Evolutionary conservation across 495 filamentous ascomycete genomes (phyloP), one percentile per base, ranked within the genome.

Genomic region (Glarea lozoyensis): DNA sequence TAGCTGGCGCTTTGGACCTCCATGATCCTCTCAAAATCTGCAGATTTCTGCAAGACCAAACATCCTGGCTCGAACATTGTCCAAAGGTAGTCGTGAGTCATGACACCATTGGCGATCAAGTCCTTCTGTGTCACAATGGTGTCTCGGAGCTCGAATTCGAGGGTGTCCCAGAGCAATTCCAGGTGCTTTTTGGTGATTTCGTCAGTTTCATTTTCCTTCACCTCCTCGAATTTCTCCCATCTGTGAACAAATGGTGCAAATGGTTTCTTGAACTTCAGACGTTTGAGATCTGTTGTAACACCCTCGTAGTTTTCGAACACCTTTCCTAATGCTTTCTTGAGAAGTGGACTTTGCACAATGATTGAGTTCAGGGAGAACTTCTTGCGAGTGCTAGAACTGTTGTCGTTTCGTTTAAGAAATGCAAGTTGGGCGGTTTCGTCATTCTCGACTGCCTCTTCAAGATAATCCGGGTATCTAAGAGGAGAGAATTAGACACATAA

Each of bases 61-160:
- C 83, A 82, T 50, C 90, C 89, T 5, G 88, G 88, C 51, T 92
- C 88, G 68, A 88, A 89, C 4, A 96, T 63, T 1, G 88, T 86
- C 89, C 89, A 93, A 6, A 93, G 58, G 7, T 92, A 72, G 38
- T 94, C 86, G 45, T 87, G 94, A 6, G 87, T 94, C 58, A 96
- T 94, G 42, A 82, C 84, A 22, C 84, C 82, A 36, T 82, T 79
- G 44, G 86, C 79, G 19, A 94, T 70, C 46, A 94, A 68, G 0
- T 88, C 86, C 43, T 85, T 82, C 2, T 92, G 71, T 7, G 78
- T 82, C 50, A 83, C 82, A 57, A 88, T 88, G n/a, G 62, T 76
- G 25, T 86, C 73, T 37, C 66, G 65, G 32, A 86, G 73, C 51
- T 86, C 79, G 10, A 65, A 66, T 24, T 72, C 60, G 2, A 86